Evolutionary conservation across 495 filamentous ascomycete species (phyloP).

Genomic region (Neurospora pannonica): DNA sequence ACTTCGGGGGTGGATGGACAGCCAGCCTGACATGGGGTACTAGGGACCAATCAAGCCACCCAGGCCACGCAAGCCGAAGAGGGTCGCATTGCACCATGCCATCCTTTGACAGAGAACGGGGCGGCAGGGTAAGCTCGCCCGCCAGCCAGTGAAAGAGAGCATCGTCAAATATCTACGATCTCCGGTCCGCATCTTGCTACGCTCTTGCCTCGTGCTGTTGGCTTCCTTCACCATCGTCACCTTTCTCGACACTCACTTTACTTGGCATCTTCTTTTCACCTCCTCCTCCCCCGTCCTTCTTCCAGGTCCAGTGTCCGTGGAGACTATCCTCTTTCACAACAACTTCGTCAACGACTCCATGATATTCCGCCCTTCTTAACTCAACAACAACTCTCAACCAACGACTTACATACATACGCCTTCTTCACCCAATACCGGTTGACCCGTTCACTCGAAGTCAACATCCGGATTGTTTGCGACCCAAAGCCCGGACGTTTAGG

Average conservation of each 20-base stretch:
- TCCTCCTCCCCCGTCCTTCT: slow-evolving; percentile 8
- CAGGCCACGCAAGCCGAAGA: slow-evolving; percentile 23
- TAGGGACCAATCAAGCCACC: slow-evolving; percentile 24
- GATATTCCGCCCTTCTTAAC: neutral
- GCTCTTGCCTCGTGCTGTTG: slow-evolving; percentile 9
- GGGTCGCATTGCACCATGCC: slow-evolving; percentile 13
- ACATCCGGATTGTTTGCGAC: slow-evolving; percentile 6
- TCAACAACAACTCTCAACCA: slow-evolving; percentile 11
- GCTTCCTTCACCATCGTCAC: slow-evolving; percentile 15
- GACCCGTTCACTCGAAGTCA: slow-evolving; percentile 31
- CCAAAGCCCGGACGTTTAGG: slow-evolving; percentile 1
- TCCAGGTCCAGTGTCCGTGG: slow-evolving; percentile 4
- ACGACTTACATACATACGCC: slow-evolving; percentile 8
- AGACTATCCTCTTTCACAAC: slow-evolving; percentile 4
- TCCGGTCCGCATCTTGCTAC: slow-evolving; percentile 20
- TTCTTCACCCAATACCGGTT: slow-evolving; percentile 6
- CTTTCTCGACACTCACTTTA: slow-evolving; percentile 24
- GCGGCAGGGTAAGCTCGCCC: slow-evolving; percentile 16
- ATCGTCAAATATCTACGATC: slow-evolving; percentile 26
- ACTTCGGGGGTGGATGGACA: neutral
- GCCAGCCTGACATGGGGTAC: slow-evolving; percentile 22
- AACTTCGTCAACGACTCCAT: neutral
- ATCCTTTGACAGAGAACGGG: slow-evolving; percentile 22
- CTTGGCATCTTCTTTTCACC: slow-evolving; percentile 7
- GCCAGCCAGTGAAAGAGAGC: neutral